These are phyloP conservation scores for Mucor irregularis DNA, from an alignment of 371 early-diverging fungal species.

Conservation along the genomic window DNA sequence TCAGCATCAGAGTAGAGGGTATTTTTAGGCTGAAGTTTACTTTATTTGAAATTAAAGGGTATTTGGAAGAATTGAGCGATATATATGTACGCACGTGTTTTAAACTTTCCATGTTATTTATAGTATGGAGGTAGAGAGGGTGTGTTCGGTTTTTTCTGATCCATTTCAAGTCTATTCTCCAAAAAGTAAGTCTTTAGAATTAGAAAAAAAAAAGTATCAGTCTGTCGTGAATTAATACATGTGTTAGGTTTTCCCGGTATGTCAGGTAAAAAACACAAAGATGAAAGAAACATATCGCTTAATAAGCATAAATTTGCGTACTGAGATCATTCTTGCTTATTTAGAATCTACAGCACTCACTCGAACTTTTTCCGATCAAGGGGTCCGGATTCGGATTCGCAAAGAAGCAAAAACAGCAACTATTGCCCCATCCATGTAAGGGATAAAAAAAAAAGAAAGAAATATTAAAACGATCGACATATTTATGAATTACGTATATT, in stretches of 20 bases:
- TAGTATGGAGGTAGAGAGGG: constrained; percentile 31
- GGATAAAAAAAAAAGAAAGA: neutral
- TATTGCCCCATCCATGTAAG: constrained; percentile 8
- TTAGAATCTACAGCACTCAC: constrained; percentile 32
- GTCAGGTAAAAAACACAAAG: constrained; percentile 62
- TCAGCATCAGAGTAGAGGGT: constrained; percentile 91
- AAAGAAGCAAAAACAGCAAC: constrained; percentile 19
- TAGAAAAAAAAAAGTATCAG: neutral
- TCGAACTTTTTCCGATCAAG: constrained; percentile 35
- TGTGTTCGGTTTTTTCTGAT: constrained; percentile 47
- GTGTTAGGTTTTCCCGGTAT: constrained; percentile 81
- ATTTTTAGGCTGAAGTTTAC: constrained; percentile 86
- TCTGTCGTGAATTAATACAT: constrained; percentile 4
- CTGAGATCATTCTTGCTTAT: neutral
- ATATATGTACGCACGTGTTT: neutral
- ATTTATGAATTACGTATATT: neutral
- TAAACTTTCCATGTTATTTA: neutral
- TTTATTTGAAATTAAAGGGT: constrained; percentile 83
- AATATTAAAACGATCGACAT: no score
- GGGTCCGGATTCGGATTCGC: constrained; percentile 29
- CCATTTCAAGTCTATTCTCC: constrained; percentile 81
- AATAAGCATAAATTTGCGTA: no score
- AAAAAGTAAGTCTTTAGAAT: constrained; percentile 59
- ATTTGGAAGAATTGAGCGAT: constrained; percentile 11
- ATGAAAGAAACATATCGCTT: no score